Percentiles rank a stretch among this genome's conserved stretches.
These are phyloP conservation scores for Cyberlindnera lachancei DNA, from an alignment of 805 yeast species.

Conservation along the genomic window DNA sequence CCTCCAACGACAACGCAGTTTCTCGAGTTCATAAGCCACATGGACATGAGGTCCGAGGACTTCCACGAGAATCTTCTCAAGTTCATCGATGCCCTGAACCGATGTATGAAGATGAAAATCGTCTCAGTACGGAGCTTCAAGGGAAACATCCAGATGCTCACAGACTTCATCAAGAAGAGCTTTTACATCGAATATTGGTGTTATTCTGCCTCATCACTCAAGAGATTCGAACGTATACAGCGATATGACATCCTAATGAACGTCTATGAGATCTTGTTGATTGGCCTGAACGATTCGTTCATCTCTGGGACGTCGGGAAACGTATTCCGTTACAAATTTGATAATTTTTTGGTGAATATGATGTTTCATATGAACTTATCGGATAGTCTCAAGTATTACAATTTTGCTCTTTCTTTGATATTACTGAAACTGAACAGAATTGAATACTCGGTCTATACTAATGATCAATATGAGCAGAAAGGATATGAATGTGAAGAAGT, in stretches of 20 bases:
- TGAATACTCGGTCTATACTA: conserved; percentile 4
- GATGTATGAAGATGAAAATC: conserved; percentile 2
- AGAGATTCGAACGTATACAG: conserved; percentile 9
- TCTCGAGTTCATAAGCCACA: neutral
- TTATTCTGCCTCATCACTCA: neutral
- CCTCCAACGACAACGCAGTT: neutral
- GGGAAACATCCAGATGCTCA: conserved; percentile 3
- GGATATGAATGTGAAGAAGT: too few species aligned
- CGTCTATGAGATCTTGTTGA: conserved; percentile 13
- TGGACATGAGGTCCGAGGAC: neutral
- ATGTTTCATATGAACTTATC: conserved; percentile 13
- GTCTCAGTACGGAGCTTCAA: neutral
- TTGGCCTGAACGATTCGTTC: conserved; percentile 16
- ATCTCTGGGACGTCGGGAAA: conserved; percentile 6
- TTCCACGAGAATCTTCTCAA: conserved; percentile 3
- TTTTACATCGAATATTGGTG: conserved; percentile 7
- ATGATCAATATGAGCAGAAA: conserved; percentile 1
- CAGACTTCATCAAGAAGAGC: neutral
- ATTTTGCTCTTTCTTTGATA: conserved; percentile 10
- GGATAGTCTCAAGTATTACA: conserved; percentile 17
- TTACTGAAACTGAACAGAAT: conserved; percentile 15
- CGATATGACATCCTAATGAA: conserved; percentile 16
- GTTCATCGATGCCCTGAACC: conserved; percentile 3
- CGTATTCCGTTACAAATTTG: conserved; percentile 5
- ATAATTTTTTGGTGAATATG: conserved; percentile 8